Evolutionary conservation across 805 yeast species (phyloP), one percentile per base, ranked within the genome.

Genomic region (Starmerella apis): DNA sequence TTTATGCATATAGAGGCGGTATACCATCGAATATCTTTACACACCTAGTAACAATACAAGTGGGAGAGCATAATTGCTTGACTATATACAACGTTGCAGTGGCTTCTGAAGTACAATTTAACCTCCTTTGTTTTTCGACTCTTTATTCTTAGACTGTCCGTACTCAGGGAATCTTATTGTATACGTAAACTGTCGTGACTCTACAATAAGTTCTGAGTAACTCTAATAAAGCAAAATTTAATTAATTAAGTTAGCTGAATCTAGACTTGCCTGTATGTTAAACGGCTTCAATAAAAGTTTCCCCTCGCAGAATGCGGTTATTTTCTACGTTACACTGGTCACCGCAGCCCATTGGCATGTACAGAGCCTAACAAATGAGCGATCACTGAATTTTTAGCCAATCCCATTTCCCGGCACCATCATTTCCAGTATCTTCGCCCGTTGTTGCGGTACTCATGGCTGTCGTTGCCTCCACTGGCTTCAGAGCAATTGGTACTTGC

Each of bases 401-500:
- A 42, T 61, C 61, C 62, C 63, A 58, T 23, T 59, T 59, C 11
- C 56, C 55, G 14, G 32, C 24, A 3, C 53, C 53, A 10, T 37
- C 42, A 18, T 35, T 23, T 13, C 30, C 50, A 14, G 8, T 20
- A 10, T 11, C 11, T n/a, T 42, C 46, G 38, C 39, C 46, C 4
- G 49, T 49, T 16, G 53, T 43, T 4, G 48, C 44, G 23, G 31
- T 38, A 10, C 56, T 46, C 45, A 54, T 50, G 19, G 57, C 54
- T 20, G 58, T 49, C 27, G 57, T 54, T 2, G 61, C 58, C 20
- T 61, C 63, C 4, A 59, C 61, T 13, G 58, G 59, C 52, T 55
- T 56, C 18, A 61, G 58, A 5, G 61, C 63, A 9, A 59, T 56
- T 2, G 58, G 59, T 16, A 57, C 50, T 18, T 43, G 59, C 22